Evolutionary conservation across 2,329 filamentous ascomycete species (phyloP).

Genomic region (Trichophyton rubrum): DNA sequence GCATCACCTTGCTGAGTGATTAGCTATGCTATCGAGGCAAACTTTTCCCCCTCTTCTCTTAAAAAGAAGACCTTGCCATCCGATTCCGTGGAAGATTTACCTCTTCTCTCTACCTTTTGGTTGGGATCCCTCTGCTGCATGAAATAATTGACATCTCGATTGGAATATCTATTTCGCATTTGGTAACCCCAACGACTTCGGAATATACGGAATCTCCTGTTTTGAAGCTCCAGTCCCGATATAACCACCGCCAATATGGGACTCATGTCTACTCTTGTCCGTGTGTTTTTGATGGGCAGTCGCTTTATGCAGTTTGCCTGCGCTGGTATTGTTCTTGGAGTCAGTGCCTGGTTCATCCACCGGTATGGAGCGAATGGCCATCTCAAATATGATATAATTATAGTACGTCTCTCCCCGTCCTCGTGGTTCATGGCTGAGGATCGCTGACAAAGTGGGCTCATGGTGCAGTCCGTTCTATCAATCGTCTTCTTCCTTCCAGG

Average conservation of each 20-base stretch:
- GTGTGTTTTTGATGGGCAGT: constrained; percentile 8
- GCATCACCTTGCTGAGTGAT: background rate
- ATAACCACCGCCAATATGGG: background rate
- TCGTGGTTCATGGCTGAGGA: background rate
- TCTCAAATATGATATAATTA: constrained; percentile 29
- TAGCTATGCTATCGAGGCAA: background rate
- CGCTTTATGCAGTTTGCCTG: constrained; percentile 26
- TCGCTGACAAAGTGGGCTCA: background rate
- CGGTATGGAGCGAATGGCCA: constrained; percentile 22
- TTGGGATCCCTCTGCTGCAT: background rate
- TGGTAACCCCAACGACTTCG: background rate
- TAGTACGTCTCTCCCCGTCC: constrained; percentile 20
- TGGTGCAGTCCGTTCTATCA: constrained; percentile 21
- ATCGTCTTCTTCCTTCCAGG: constrained; percentile 33
- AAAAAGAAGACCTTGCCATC: constrained; percentile 1
- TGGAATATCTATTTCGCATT: background rate
- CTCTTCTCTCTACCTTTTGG: background rate
- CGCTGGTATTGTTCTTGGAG: constrained; percentile 31
- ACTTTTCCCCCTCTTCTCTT: background rate
- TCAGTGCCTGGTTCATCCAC: constrained; percentile 30
- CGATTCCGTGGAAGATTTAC: background rate
- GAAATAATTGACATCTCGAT: background rate
- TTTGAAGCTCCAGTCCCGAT: background rate
- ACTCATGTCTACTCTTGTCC: background rate
- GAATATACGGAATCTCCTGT: background rate